Percentiles rank a stretch among this genome's conserved stretches.
Conservation (phyloP, 2,329 filamentous ascomycete genomes). For the Paracorniculantispora psalliotae region DNA sequence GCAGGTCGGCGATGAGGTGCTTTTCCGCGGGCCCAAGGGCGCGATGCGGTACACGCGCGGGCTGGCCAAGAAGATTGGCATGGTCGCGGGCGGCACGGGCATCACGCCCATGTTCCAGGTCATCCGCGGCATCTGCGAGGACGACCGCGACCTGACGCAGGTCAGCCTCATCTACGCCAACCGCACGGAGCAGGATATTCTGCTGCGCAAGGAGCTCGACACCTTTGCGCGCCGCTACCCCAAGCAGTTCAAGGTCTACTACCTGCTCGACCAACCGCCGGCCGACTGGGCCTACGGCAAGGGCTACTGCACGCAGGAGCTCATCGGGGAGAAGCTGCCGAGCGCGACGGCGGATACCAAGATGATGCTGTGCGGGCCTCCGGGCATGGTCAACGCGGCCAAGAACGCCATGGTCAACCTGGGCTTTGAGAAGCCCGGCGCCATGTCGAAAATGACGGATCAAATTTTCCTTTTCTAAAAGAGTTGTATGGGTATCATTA, state of each 20-base stretch:
- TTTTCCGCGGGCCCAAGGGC: constrained; percentile 52
- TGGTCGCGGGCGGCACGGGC: constrained; percentile 45
- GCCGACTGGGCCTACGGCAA: constrained; percentile 42
- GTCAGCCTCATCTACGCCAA: constrained; percentile 57
- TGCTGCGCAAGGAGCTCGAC: constrained; percentile 53
- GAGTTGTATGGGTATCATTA: neutral
- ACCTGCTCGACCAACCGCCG: constrained; percentile 47
- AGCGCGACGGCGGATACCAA: constrained; percentile 31
- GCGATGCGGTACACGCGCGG: constrained; percentile 47
- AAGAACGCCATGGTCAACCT: constrained; percentile 46
- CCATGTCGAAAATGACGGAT: constrained; percentile 47
- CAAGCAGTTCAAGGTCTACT: constrained; percentile 50
- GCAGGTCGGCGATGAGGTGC: constrained; percentile 42
- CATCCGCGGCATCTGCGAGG: constrained; percentile 59
- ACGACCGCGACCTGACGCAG: constrained; percentile 48
- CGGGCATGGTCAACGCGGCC: constrained; percentile 53
- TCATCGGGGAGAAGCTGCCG: constrained; percentile 47
- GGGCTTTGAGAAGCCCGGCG: constrained; percentile 47
- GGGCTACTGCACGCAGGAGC: constrained; percentile 47
- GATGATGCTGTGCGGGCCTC: constrained; percentile 46
- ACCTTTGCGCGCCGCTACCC: constrained; percentile 45
- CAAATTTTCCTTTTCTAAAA: constrained; percentile 50
- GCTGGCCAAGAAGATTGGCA: constrained; percentile 42
- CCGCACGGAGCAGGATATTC: constrained; percentile 52
- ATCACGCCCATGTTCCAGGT: constrained; percentile 41